phyloP scores from a whole-genome alignment of 805 yeast species.

The Nakazawaea ishiwadae region DNA sequence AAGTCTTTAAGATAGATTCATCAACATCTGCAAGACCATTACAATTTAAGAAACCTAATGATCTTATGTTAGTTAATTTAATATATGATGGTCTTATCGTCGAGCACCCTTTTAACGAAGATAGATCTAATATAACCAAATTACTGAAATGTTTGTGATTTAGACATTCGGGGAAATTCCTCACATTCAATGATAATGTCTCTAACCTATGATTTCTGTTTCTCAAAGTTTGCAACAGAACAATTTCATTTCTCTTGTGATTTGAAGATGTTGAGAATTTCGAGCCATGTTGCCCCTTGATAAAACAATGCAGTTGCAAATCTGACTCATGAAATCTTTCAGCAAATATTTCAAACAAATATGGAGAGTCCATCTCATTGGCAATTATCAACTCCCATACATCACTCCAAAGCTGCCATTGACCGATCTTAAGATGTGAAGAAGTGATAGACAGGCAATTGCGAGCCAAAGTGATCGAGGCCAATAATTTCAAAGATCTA shows the following conservation, averaged over 20 bases:
- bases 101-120: slow-evolving; percentile 10
- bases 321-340: slow-evolving; percentile 14
- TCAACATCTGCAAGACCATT: slow-evolving; percentile 12
- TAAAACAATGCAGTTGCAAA: slow-evolving; percentile 18
- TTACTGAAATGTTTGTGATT: slow-evolving; percentile 7
- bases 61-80: slow-evolving; percentile 8
- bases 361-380: slow-evolving; percentile 26
- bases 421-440: slow-evolving; percentile 18
- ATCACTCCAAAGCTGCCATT: slow-evolving; percentile 23
- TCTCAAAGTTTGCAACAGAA: slow-evolving; percentile 15
- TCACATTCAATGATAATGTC: slow-evolving; percentile 24
- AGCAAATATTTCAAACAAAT: slow-evolving; percentile 22
- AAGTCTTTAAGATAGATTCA: slow-evolving; percentile 18
- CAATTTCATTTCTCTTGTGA: slow-evolving; percentile 16
- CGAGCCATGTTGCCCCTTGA: no score
- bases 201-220: slow-evolving; percentile 28
- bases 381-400: slow-evolving; percentile 28
- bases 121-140: slow-evolving; percentile 18
- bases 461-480: slow-evolving; percentile 24
- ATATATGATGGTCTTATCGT: slow-evolving; percentile 1
- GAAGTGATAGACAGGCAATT: slow-evolving; percentile 17
- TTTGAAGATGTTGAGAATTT: no score
- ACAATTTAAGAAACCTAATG: slow-evolving; percentile 11
- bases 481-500: slow-evolving; percentile 19
- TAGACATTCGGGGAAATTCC: slow-evolving; percentile 11